Percentiles rank a stretch among this genome's conserved stretches.
These are phyloP conservation scores for Solanum sitiens DNA, from an alignment of 257 asterid species.

Conservation along the genomic window DNA sequence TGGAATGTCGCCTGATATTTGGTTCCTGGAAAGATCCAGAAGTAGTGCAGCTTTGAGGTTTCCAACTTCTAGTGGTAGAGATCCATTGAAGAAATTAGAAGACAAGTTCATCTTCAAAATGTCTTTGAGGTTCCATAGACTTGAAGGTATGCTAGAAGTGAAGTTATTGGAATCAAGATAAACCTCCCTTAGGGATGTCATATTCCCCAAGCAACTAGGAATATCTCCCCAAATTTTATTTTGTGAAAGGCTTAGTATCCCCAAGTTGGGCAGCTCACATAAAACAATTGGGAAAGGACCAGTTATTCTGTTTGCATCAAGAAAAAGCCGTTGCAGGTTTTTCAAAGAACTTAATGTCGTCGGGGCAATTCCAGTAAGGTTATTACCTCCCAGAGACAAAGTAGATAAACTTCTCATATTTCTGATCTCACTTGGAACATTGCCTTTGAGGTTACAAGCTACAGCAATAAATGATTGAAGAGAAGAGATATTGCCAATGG, in stretches of 20 bases:
- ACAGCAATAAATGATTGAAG: background rate
- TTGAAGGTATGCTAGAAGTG: background rate
- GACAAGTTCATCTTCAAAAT: background rate
- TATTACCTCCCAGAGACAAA: conserved; percentile 1
- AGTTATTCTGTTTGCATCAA: background rate
- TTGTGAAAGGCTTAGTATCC: background rate
- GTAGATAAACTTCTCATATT: conserved; percentile 8
- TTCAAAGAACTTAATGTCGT: background rate
- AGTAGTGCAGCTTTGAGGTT: background rate
- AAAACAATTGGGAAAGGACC: conserved; percentile 10
- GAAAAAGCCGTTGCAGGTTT: background rate
- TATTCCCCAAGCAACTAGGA: conserved; percentile 13
- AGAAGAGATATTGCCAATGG: background rate
- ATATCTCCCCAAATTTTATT: conserved; percentile 13
- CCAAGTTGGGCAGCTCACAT: background rate
- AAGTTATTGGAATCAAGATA: background rate
- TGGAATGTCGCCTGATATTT: conserved; percentile 17
- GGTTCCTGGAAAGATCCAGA: conserved; percentile 2
- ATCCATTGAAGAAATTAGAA: background rate
- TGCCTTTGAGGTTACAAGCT: background rate
- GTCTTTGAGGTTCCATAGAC: background rate
- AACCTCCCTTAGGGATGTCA: conserved; percentile 12
- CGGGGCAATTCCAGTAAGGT: conserved; percentile 11
- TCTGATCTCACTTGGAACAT: conserved; percentile 2
- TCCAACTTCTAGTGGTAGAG: background rate